phyloP scores from a whole-genome alignment of 371 early-diverging fungal species.

The Mucor saturninus region DNA sequence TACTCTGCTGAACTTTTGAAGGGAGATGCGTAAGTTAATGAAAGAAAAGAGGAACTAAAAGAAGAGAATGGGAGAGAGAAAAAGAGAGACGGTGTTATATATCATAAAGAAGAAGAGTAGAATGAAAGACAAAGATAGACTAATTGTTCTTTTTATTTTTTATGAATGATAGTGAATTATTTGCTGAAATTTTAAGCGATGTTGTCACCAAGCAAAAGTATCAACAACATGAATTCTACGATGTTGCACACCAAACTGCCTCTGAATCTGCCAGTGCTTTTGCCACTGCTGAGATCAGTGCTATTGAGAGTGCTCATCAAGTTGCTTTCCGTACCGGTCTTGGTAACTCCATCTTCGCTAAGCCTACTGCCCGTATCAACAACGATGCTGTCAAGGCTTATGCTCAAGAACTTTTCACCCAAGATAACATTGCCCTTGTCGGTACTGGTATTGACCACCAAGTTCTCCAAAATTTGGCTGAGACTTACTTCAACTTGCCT shows the following conservation, averaged over 20 bases:
- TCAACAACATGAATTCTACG: conserved; percentile 86
- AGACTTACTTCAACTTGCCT: conserved; percentile 56
- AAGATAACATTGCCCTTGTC: conserved; percentile 81
- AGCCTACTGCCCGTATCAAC: conserved; percentile 59
- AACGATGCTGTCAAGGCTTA: conserved; percentile 74
- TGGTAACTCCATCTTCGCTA: conserved; percentile 92
- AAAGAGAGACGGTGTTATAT: background rate
- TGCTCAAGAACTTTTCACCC: conserved; percentile 72
- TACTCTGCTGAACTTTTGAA: conserved; percentile 90
- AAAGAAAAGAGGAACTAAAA: background rate
- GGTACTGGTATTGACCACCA: conserved; percentile 85
- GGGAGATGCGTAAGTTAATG: conserved; percentile 82
- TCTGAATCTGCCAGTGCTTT: conserved; percentile 75
- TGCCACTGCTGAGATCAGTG: conserved; percentile 67
- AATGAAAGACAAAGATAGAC: background rate
- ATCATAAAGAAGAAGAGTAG: conserved; percentile 3
- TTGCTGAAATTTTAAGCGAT: conserved; percentile 82
- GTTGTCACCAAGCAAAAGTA: conserved; percentile 81
- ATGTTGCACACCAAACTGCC: conserved; percentile 69
- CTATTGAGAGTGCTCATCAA: conserved; percentile 84
- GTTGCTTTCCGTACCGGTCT: conserved; percentile 94
- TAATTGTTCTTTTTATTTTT: background rate
- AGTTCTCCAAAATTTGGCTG: conserved; percentile 67
- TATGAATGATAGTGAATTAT: conserved; percentile 72
- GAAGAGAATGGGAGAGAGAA: background rate